phyloP scores from a whole-genome alignment of 2,329 filamentous ascomycete species.

The Paecilomyces dactylethromorphus region DNA sequence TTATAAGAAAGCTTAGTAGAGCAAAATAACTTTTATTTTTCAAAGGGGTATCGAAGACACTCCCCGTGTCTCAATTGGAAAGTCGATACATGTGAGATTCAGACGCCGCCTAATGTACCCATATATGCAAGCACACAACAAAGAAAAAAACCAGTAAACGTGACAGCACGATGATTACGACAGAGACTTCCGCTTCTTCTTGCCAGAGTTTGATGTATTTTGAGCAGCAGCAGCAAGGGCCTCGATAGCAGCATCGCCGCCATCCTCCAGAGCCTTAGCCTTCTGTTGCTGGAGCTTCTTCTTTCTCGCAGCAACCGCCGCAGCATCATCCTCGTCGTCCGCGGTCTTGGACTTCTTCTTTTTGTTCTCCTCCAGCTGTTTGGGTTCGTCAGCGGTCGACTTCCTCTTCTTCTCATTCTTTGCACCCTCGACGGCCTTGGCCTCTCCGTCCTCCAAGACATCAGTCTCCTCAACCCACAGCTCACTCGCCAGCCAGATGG shows the following conservation, averaged over 20 bases:
- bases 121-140: constrained; percentile 15
- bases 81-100: constrained; percentile 24
- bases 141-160: constrained; percentile 21
- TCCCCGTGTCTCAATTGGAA: constrained; percentile 14
- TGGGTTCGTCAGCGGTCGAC: constrained; percentile 24
- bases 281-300: constrained; percentile 46
- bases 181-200: constrained; percentile 35
- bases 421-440: constrained; percentile 26
- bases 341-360: constrained; percentile 36
- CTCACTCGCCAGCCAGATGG: constrained; percentile 91
- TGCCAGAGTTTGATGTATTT: constrained; percentile 10
- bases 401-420: constrained; percentile 53
- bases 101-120: constrained; percentile 25
- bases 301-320: constrained; percentile 32
- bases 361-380: constrained; percentile 24
- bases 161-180: constrained; percentile 22
- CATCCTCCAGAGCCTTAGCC: constrained; percentile 39
- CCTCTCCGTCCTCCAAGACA: constrained; percentile 51
- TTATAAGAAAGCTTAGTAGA: background rate
- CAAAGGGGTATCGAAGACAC: constrained; percentile 19
- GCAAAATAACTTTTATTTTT: constrained; percentile 12
- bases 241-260: constrained; percentile 27
- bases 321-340: constrained; percentile 32
- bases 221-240: constrained; percentile 10
- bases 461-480: constrained; percentile 77